Conservation (phyloP, 73 alveolate species). For the Durusdinium trenchii region DNA sequence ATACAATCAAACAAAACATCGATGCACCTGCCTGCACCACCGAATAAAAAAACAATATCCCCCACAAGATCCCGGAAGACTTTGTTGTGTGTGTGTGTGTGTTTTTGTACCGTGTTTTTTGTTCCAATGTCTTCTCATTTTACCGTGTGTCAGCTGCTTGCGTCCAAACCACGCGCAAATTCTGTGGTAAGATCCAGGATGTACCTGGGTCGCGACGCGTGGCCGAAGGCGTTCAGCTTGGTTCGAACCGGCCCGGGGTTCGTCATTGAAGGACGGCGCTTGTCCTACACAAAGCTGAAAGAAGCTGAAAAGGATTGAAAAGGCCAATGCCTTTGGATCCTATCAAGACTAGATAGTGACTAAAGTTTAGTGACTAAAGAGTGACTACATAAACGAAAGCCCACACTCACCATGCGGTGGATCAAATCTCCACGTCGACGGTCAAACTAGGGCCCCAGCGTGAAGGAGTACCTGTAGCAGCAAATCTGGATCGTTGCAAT, state of each 20-base stretch:
- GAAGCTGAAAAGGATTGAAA: not conserved
- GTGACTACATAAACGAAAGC: not conserved
- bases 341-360: not conserved
- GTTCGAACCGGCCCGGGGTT: not conserved
- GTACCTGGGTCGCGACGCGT: not conserved
- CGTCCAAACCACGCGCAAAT: not conserved
- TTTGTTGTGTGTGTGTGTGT: no score
- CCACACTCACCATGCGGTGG: not conserved
- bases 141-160: not conserved
- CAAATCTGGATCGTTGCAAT: not conserved
- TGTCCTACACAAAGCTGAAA: not conserved
- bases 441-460: not conserved
- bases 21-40: not conserved
- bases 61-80: not conserved
- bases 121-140: no score
- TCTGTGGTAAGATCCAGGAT: not conserved
- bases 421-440: not conserved
- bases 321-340: not conserved
- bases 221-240: not conserved
- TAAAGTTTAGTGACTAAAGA: not conserved
- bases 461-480: conserved; percentile 3
- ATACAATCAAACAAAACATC: not conserved
- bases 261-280: not conserved
- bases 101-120: no score
- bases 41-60: not conserved